Evolutionary conservation across 2,329 filamentous ascomycete species (phyloP).

Genomic region (Talaromyces pinophilus): DNA sequence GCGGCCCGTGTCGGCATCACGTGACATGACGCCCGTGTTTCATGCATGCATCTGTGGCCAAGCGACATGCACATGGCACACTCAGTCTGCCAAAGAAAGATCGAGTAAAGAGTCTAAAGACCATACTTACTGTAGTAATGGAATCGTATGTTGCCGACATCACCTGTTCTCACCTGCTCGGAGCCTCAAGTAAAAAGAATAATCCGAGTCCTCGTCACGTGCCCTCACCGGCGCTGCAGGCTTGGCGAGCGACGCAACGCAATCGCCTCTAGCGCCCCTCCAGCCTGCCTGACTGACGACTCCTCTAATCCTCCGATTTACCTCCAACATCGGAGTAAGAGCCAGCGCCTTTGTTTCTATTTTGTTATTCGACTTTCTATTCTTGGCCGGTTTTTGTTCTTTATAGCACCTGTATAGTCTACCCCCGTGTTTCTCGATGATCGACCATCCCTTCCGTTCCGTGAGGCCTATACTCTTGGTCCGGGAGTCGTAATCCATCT

Average conservation of each 20-base stretch:
- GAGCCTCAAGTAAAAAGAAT: background rate
- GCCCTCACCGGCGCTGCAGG: background rate
- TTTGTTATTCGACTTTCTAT: background rate
- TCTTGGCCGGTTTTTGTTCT: conserved; percentile 21
- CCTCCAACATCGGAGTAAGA: conserved; percentile 1
- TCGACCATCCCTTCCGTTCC: conserved; percentile 29
- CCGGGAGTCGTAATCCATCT: conserved; percentile 27
- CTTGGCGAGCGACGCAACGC: conserved; percentile 15
- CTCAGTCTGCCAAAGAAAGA: background rate
- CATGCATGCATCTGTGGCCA: conserved; percentile 1
- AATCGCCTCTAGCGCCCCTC: conserved; percentile 2
- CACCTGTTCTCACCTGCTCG: background rate
- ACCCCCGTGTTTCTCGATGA: conserved; percentile 36
- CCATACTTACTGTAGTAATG: too few species aligned
- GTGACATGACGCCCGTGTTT: conserved; percentile 7
- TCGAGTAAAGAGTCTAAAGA: background rate
- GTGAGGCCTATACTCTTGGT: conserved; percentile 39
- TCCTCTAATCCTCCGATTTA: background rate
- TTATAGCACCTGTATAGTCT: conserved; percentile 8
- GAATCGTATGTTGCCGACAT: background rate
- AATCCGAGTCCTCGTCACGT: conserved; percentile 12
- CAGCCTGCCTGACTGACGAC: background rate
- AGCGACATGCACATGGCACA: background rate
- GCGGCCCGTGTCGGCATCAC: background rate
- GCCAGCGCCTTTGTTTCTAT: background rate